Base-by-base conservation (phyloP, 1,284 basidiomycete species). In the Fistulina hepatica region DNA sequence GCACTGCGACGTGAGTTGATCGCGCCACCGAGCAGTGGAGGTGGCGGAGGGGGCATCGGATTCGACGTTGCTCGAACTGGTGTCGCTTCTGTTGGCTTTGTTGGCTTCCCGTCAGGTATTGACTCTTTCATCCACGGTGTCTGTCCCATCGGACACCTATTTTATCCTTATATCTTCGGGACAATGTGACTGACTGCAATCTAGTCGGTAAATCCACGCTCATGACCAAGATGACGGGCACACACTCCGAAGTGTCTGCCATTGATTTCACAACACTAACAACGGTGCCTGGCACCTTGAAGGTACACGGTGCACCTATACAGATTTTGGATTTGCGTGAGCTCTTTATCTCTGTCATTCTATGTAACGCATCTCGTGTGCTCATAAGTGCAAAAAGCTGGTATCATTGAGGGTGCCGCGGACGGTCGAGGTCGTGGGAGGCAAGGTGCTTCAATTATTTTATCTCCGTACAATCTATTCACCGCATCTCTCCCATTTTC, bases 341-440 rank as follows among this genome's bases (percentile, higher is more conserved):
- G 82, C 66, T 13, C 21, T 17, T 31, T 27, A n/a, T 30, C 12
- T 23, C 13, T 25, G n/a, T 16, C 32, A 25, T n/a, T 28, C 19
- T 34, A 9, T 13, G 19, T 36, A 25, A 20, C 34, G 22, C 13
- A 21, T 34, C 30, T 34, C 34, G 41, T 49, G 24, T 46, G 40
- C 46, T 33, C 43, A n/a, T n/a, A n/a, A n/a, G n/a, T n/a, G n/a
- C n/a, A n/a, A n/a, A n/a, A n/a, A 89, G 84, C 90, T 45, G 94
- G 94, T 72, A 98, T 98, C 48, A 98, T 98, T 48, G 95, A 98
- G 61, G 95, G 95, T 50, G 95, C 95, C 22, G 94, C 94, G 56
- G 95, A 99, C 54, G 94, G 94, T 46, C 83, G 92, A 60, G 95
- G 95, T 64, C 73, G 95, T 71, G 95, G 95, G 72, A 78, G 89